Conservation (phyloP, 225 moss, liverwort and hornwort genomes). For the Polytrichum formosum region DNA sequence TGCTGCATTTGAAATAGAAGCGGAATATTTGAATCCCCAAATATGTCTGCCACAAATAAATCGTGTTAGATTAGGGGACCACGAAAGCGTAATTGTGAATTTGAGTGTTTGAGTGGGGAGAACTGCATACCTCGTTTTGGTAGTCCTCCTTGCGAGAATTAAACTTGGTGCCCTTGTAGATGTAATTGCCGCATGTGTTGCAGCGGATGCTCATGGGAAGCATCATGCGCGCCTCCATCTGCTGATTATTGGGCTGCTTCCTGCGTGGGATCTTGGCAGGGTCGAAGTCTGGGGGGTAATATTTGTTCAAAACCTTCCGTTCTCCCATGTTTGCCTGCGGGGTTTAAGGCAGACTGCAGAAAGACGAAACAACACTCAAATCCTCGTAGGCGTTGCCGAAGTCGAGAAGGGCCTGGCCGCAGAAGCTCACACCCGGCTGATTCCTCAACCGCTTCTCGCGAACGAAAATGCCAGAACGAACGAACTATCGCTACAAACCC, state of each 20-base stretch:
- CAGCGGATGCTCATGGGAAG: slow-evolving; percentile 91
- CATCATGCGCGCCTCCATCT: slow-evolving; percentile 91
- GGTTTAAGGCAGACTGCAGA: too few relatives aligned
- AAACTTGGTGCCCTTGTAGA: slow-evolving; percentile 88
- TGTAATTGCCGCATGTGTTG: slow-evolving; percentile 85
- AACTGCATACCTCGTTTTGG: slow-evolving; percentile 47
- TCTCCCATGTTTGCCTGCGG: slow-evolving; percentile 61
- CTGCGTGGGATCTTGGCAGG: slow-evolving; percentile 80
- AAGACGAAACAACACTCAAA: too few relatives aligned
- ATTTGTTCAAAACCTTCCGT: slow-evolving; percentile 77
- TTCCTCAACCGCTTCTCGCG: too few relatives aligned
- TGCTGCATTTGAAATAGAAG: slow-evolving; percentile 84
- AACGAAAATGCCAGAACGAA: too few relatives aligned
- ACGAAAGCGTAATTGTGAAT: neutral
- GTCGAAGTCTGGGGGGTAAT: slow-evolving; percentile 87
- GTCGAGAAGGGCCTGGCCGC: too few relatives aligned
- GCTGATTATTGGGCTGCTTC: slow-evolving; percentile 80
- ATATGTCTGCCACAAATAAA: slow-evolving; percentile 51
- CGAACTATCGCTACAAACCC: too few relatives aligned
- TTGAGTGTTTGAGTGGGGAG: neutral
- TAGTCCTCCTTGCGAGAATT: slow-evolving; percentile 84
- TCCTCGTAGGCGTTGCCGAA: too few relatives aligned
- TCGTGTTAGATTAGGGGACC: neutral
- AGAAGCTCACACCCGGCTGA: too few relatives aligned
- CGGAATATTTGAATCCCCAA: slow-evolving; percentile 80